Evolutionary conservation across 148 eudicot genomes (phyloP).

Genomic region (Rhododendron ovatum): DNA sequence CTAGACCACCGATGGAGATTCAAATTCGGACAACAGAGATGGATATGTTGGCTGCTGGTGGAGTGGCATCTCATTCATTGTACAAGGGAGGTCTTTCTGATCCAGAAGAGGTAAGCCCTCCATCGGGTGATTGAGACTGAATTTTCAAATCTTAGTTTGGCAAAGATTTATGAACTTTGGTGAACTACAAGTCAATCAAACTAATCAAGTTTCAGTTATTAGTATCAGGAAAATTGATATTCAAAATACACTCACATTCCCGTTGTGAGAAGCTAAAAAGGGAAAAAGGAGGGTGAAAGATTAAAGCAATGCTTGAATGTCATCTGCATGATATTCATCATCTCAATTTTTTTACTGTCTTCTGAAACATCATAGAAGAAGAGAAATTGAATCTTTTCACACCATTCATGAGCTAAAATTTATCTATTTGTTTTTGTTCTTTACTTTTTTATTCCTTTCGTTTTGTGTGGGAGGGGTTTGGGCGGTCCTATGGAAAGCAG

Average conservation of each 20-base stretch:
- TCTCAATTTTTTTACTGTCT: background rate
- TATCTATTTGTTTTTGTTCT: background rate
- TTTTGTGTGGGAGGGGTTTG: background rate
- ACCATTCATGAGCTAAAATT: background rate
- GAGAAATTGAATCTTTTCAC: background rate
- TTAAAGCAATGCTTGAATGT: background rate
- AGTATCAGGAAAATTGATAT: background rate
- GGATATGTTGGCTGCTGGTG: slow-evolving; percentile 78
- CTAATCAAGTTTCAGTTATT: background rate
- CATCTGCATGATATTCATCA: background rate
- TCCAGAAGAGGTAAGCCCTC: slow-evolving; percentile 74
- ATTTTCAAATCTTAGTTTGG: background rate
- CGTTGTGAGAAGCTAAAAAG: background rate
- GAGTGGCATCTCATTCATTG: slow-evolving; percentile 84
- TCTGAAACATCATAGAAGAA: background rate
- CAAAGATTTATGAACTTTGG: background rate
- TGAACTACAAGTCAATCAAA: background rate
- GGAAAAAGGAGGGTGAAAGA: background rate
- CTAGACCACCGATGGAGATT: slow-evolving; percentile 79
- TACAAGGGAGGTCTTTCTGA: slow-evolving; percentile 95
- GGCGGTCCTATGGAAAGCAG: background rate
- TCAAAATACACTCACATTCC: background rate
- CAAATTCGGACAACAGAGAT: slow-evolving; percentile 84
- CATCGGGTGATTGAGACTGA: background rate
- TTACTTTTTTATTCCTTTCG: background rate